phyloP scores from a whole-genome alignment of 768 basidiomycete species.

The Psilocybe cubensis region DNA sequence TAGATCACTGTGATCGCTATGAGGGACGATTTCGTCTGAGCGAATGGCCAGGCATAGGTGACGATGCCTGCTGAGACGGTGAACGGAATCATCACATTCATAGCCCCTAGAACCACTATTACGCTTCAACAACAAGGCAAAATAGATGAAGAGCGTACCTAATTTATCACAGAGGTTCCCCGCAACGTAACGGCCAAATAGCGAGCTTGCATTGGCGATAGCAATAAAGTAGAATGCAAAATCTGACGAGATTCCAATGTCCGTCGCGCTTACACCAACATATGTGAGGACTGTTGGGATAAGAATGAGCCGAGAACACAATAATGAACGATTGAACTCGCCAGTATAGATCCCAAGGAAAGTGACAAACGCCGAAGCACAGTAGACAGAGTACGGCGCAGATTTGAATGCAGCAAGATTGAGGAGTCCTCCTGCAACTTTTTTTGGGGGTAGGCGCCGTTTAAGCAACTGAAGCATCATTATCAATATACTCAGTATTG shows the following conservation, averaged over 20 bases:
- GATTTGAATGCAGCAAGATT: constrained; percentile 57
- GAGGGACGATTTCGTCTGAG: constrained; percentile 42
- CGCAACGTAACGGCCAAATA: constrained; percentile 59
- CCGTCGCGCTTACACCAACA: constrained; percentile 58
- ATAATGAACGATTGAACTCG: constrained; percentile 21
- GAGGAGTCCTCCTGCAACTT: constrained; percentile 59
- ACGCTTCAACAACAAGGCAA: background rate
- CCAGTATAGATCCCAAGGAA: constrained; percentile 78
- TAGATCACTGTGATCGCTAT: constrained; percentile 63
- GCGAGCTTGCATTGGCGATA: constrained; percentile 68
- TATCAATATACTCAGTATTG: background rate
- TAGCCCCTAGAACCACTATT: constrained; percentile 45
- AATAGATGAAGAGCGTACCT: constrained; percentile 38
- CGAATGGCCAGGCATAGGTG: constrained; percentile 77
- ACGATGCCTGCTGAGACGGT: constrained; percentile 56
- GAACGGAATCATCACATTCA: constrained; percentile 73
- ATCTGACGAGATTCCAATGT: constrained; percentile 47
- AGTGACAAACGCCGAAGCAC: constrained; percentile 52
- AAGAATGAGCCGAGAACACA: background rate
- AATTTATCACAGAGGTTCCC: constrained; percentile 59
- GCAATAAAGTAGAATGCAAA: constrained; percentile 70
- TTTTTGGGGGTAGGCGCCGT: constrained; percentile 58
- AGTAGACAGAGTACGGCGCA: constrained; percentile 59
- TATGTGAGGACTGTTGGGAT: constrained; percentile 67
- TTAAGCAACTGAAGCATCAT: constrained; percentile 34